Percentiles rank a stretch among this genome's conserved stretches.
Conservation (phyloP, 371 early-diverging fungal species). For the Nematocida ausubeli region DNA sequence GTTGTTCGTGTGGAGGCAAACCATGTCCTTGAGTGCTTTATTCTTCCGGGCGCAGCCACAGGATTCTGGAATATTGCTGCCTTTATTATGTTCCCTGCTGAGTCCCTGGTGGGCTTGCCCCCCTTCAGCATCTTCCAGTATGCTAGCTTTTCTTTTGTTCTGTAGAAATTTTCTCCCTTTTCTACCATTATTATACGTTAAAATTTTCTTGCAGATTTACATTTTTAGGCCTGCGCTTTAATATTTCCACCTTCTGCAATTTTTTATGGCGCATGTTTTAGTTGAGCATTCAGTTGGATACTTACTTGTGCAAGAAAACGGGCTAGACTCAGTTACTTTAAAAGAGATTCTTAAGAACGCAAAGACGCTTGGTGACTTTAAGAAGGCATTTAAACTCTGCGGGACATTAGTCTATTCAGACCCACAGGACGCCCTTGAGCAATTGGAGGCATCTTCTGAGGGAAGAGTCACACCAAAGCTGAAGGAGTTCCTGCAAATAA, state of each 20-base stretch:
- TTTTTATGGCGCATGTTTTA: constrained; percentile 42
- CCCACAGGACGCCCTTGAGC: constrained; percentile 17
- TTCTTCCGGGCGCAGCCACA: constrained; percentile 72
- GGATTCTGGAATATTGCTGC: constrained; percentile 84
- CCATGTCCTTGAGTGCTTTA: constrained; percentile 90
- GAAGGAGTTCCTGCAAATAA: constrained; percentile 36
- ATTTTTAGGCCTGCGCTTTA: neutral
- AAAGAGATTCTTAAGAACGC: constrained; percentile 17
- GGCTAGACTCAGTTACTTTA: neutral
- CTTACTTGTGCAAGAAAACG: constrained; percentile 19
- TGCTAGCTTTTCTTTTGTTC: constrained; percentile 65
- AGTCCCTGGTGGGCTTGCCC: constrained; percentile 76
- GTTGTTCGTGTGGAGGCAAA: constrained; percentile 80
- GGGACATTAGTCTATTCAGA: constrained; percentile 19
- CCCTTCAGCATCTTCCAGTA: constrained; percentile 64
- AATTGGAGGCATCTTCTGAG: constrained; percentile 14
- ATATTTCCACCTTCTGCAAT: constrained; percentile 14
- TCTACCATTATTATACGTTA: constrained; percentile 8
- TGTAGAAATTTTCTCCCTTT: constrained; percentile 67
- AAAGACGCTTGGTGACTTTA: constrained; percentile 30
- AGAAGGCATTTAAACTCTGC: constrained; percentile 23
- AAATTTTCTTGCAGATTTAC: constrained; percentile 4
- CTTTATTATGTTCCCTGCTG: constrained; percentile 83
- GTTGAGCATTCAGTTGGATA: constrained; percentile 53
- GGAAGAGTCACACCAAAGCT: constrained; percentile 33